These are phyloP conservation scores for Biscutella laevigata DNA, from an alignment of 441 rosid genomes.

Conservation along the genomic window DNA sequence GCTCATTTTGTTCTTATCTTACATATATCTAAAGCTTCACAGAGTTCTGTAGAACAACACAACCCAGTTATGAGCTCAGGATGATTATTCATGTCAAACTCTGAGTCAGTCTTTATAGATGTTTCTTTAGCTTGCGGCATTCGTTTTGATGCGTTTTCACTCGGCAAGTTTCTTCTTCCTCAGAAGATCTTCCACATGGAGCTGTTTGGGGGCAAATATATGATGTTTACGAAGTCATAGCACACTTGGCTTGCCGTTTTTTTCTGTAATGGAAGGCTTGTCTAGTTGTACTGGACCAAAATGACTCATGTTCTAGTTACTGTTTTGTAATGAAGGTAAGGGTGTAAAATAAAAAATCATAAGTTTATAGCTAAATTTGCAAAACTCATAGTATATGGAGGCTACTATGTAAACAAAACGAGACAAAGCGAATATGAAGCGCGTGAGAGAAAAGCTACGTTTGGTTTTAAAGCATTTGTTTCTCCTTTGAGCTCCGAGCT, in stretches of 20 bases:
- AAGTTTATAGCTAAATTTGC: background rate
- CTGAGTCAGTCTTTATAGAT: background rate
- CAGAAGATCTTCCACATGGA: constrained; percentile 50
- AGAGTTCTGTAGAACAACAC: too few species aligned
- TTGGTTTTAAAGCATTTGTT: too few species aligned
- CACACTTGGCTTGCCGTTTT: too few species aligned
- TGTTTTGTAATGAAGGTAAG: too few species aligned
- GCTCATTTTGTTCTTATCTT: background rate
- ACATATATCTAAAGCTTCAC: too few species aligned
- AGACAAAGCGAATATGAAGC: constrained; percentile 8
- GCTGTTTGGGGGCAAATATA: too few species aligned
- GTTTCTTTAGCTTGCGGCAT: background rate
- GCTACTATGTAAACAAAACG: constrained; percentile 10
- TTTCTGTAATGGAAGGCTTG: too few species aligned
- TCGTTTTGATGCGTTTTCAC: constrained; percentile 2
- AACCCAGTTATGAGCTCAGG: background rate
- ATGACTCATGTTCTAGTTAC: too few species aligned
- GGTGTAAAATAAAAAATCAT: background rate
- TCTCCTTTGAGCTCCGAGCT: constrained; percentile 6
- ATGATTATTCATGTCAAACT: background rate
- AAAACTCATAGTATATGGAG: background rate
- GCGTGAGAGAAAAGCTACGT: constrained; percentile 20
- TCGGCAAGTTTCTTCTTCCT: constrained; percentile 37
- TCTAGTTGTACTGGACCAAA: too few species aligned
- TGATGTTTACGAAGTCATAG: too few species aligned